Conservation (phyloP, 2,329 filamentous ascomycete genomes). For the Eutypella sp. region DNA sequence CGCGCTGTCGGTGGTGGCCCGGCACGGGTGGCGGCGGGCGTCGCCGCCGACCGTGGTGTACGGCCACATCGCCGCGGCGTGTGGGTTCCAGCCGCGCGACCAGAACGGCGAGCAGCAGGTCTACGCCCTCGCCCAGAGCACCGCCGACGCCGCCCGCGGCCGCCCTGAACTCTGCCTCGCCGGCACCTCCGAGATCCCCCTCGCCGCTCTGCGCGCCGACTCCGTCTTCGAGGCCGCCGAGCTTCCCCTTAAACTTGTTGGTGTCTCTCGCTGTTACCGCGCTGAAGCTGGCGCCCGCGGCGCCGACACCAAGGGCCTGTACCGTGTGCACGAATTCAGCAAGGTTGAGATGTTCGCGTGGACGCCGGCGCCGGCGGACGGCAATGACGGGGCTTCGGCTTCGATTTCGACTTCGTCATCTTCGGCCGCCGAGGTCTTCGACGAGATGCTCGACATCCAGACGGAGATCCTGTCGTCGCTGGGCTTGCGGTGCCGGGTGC, state of each 20-base stretch:
- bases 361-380: slow-evolving; percentile 54
- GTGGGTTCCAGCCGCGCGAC: slow-evolving; percentile 92
- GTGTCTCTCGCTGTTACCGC: slow-evolving; percentile 86
- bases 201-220: slow-evolving; percentile 85
- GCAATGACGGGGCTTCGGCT: no score
- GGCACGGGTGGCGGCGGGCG: slow-evolving; percentile 72
- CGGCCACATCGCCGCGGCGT: slow-evolving; percentile 81
- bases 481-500: slow-evolving; percentile 76
- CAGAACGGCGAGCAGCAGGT: slow-evolving; percentile 88
- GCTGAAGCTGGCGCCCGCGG: slow-evolving; percentile 91
- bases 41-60: slow-evolving; percentile 89
- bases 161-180: slow-evolving; percentile 72
- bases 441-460: slow-evolving; percentile 84
- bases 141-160: slow-evolving; percentile 54
- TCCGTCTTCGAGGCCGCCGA: slow-evolving; percentile 58
- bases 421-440: slow-evolving; percentile 60
- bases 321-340: slow-evolving; percentile 96
- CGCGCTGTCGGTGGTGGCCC: slow-evolving; percentile 67
- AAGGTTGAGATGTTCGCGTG: slow-evolving; percentile 98
- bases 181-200: slow-evolving; percentile 89
- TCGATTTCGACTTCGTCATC: no score
- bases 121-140: slow-evolving; percentile 68
- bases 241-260: slow-evolving; percentile 75
- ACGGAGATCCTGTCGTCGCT: slow-evolving; percentile 74
- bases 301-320: slow-evolving; percentile 87